phyloP scores from a whole-genome alignment of 2,329 filamentous ascomycete genomes.

The Aspergillus vadensis region DNA sequence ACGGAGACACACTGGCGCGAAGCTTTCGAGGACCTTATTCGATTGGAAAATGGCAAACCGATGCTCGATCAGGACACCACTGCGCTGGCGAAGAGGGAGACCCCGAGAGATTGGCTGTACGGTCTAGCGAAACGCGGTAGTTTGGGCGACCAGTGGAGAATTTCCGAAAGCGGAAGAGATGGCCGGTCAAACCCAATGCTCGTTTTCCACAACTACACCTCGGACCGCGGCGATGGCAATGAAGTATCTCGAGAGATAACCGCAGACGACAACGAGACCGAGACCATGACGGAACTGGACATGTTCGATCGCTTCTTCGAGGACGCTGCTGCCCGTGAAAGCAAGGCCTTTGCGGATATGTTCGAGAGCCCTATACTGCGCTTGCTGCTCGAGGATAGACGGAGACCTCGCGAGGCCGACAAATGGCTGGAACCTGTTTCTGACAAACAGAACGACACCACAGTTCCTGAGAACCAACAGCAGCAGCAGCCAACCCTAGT shows the following conservation, averaged over 20 bases:
- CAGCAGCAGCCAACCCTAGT: background rate
- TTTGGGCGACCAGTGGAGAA: conserved; percentile 43
- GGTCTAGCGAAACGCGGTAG: conserved; percentile 46
- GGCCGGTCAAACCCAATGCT: conserved; percentile 28
- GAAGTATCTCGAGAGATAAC: conserved; percentile 21
- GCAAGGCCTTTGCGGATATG: conserved; percentile 30
- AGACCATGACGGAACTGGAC: conserved; percentile 53
- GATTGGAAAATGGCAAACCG: conserved; percentile 48
- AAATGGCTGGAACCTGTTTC: conserved; percentile 33
- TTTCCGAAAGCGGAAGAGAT: conserved; percentile 22
- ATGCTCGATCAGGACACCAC: conserved; percentile 40
- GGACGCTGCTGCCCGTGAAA: conserved; percentile 38
- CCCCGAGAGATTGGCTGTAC: conserved; percentile 43
- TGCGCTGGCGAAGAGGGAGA: conserved; percentile 29
- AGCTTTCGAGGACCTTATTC: conserved; percentile 62
- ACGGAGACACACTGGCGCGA: conserved; percentile 53
- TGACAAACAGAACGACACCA: conserved; percentile 26
- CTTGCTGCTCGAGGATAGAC: conserved; percentile 37
- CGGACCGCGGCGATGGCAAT: conserved; percentile 8
- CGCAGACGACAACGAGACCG: conserved; percentile 34
- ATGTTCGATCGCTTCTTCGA: conserved; percentile 54
- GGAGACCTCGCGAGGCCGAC: conserved; percentile 26
- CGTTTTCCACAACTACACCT: conserved; percentile 22
- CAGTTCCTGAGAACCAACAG: conserved; percentile 22
- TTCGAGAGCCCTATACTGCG: conserved; percentile 39